Evolutionary conservation across 306 rosid species (phyloP).

Genomic region (Lagenaria siceraria): DNA sequence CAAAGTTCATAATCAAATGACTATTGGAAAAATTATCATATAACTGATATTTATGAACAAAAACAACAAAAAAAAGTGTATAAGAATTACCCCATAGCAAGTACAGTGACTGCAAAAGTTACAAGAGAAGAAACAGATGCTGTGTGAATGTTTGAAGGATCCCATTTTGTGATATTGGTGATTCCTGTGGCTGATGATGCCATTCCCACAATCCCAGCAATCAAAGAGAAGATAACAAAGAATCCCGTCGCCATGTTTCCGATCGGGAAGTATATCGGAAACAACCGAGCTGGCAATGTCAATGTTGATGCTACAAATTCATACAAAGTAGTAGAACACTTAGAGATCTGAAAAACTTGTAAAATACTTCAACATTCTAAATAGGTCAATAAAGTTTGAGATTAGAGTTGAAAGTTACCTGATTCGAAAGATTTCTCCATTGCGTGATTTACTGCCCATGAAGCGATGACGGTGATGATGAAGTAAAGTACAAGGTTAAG

Average conservation of each 20-base stretch:
- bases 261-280: slow-evolving; percentile 74
- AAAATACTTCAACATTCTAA: neutral
- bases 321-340: neutral
- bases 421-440: slow-evolving; percentile 49
- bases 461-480: slow-evolving; percentile 47
- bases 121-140: slow-evolving; percentile 65
- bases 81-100: slow-evolving; percentile 72
- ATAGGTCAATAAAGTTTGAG: neutral
- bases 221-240: slow-evolving; percentile 52
- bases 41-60: neutral
- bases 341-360: neutral
- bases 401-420: slow-evolving; percentile 25
- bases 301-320: slow-evolving; percentile 51
- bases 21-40: neutral
- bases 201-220: slow-evolving; percentile 85
- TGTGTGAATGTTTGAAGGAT: slow-evolving; percentile 30
- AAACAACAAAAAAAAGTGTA: neutral
- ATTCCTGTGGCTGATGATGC: slow-evolving; percentile 60
- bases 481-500: slow-evolving; percentile 56
- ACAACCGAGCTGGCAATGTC: slow-evolving; percentile 44
- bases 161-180: slow-evolving; percentile 39
- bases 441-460: slow-evolving; percentile 84
- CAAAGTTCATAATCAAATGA: neutral
- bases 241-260: slow-evolving; percentile 84
- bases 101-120: slow-evolving; percentile 55